Evolutionary conservation across 805 yeast genomes (phyloP), one percentile per base, ranked within the genome.

Genomic region (Millerozyma acaciae): DNA sequence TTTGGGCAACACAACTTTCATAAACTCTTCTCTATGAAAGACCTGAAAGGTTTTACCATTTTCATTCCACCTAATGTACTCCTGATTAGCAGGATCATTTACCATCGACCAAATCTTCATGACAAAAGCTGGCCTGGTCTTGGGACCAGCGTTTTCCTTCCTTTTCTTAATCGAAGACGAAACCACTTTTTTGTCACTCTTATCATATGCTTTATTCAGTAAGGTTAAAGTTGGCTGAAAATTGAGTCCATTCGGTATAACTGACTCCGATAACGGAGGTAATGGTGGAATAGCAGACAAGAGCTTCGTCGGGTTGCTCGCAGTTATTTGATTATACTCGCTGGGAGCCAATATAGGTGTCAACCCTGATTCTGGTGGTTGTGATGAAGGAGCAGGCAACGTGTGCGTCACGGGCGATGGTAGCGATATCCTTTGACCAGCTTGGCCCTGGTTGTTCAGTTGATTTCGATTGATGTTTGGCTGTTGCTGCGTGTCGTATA

Each of bases 51-150:
- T 76, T 43, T 77, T 70, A 2, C 98, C 98, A 56, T 85, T 89
- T 1, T 77, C 73, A 48, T 78, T 68, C 98, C 98, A 93, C 23
- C 78, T 68, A 30, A 93, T 90, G 47, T 77, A 78, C 28, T 80
- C 73, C 12, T 70, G 55, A 56, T 89, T 90, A 0, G 60, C 49
- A 1, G 76, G 66, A 53, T 90, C 96, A 54, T 89, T 89, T 6
- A 93, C 88, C 96, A 93, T 93, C 22, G 80, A 74, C 98, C 98
- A 90, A 13, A 93, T 65, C 57, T 93, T 93, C 68, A 80, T 77
- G 7, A 93, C 96, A 62, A 93, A 93, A 0, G 95, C 94, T 1
- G 97, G 95, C 33, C 87, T 66, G 0, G 78, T 51, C 49, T 80
- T 82, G n/a, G 69, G 62, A 2, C 55, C 57, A 6, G 47, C 39